phyloP scores from a whole-genome alignment of 371 early-diverging fungal species.

The Apophysomyces variabilis region DNA sequence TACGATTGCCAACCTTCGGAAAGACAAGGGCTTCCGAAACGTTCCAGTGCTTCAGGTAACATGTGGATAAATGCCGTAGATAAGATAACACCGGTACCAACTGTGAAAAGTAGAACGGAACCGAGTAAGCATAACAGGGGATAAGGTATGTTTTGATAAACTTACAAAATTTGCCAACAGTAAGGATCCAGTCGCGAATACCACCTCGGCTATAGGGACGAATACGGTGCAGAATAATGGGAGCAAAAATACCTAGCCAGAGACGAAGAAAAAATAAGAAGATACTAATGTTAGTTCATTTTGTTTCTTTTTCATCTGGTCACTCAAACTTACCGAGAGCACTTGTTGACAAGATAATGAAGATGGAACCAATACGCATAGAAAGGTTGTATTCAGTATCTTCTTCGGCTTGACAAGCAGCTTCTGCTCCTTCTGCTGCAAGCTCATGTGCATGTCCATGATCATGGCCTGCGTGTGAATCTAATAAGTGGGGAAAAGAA shows the following conservation, averaged over 20 bases:
- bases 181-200: conserved; percentile 38
- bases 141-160: background rate
- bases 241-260: conserved; percentile 41
- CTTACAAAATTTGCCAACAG: conserved; percentile 55
- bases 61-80: conserved; percentile 83
- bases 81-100: conserved; percentile 82
- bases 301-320: background rate
- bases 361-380: conserved; percentile 28
- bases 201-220: conserved; percentile 36
- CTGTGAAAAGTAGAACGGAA: background rate
- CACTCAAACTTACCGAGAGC: conserved; percentile 24
- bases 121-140: background rate
- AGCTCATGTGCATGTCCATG: conserved; percentile 8
- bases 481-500: background rate
- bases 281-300: background rate
- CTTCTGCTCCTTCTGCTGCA: background rate
- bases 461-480: conserved; percentile 6
- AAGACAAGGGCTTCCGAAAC: conserved; percentile 39
- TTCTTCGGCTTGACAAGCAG: conserved; percentile 14
- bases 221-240: conserved; percentile 44
- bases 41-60: conserved; percentile 44
- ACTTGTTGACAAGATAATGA: conserved; percentile 35
- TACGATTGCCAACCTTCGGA: conserved; percentile 38
- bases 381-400: conserved; percentile 11
- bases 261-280: background rate